Conservation (phyloP, 2,329 filamentous ascomycete genomes). For the Verticillium tricorpus region DNA sequence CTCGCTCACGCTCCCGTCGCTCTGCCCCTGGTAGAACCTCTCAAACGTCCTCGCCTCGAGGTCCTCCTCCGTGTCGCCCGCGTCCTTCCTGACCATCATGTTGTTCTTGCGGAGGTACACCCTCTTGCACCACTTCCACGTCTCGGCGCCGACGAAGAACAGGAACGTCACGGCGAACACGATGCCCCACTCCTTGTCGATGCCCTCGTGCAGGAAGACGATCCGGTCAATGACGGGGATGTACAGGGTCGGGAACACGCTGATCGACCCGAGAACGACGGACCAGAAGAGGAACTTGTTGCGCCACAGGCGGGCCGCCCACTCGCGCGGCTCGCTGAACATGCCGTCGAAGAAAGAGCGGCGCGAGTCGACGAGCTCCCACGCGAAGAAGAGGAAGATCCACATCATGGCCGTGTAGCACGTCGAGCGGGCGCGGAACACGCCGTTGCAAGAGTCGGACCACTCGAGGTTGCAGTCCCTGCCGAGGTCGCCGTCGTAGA, state of each 20-base stretch:
- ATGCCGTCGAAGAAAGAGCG: slow-evolving; percentile 60
- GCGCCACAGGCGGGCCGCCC: slow-evolving; percentile 49
- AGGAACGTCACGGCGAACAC: slow-evolving; percentile 45
- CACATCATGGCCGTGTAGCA: slow-evolving; percentile 64
- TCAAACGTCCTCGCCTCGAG: slow-evolving; percentile 2
- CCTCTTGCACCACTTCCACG: slow-evolving; percentile 65
- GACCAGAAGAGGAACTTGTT: slow-evolving; percentile 50
- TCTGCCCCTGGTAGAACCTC: neutral
- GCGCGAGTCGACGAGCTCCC: slow-evolving; percentile 64
- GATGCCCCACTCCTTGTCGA: slow-evolving; percentile 66
- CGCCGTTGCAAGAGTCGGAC: slow-evolving; percentile 45
- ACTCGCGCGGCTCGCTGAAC: slow-evolving; percentile 40
- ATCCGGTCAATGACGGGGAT: slow-evolving; percentile 62
- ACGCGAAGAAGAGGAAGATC: slow-evolving; percentile 64
- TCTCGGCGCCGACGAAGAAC: slow-evolving; percentile 61
- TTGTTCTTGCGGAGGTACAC: slow-evolving; percentile 37
- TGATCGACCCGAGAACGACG: slow-evolving; percentile 48
- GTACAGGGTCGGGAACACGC: slow-evolving; percentile 58
- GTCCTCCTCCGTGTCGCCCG: slow-evolving; percentile 1
- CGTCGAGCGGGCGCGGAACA: slow-evolving; percentile 62
- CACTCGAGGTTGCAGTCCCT: slow-evolving; percentile 53
- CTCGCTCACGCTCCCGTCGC: neutral
- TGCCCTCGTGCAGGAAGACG: slow-evolving; percentile 63
- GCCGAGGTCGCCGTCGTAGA: slow-evolving; percentile 50
- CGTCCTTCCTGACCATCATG: slow-evolving; percentile 1